phyloP scores from a whole-genome alignment of 2,329 filamentous ascomycete species.

The Tolypocladium tundrense region DNA sequence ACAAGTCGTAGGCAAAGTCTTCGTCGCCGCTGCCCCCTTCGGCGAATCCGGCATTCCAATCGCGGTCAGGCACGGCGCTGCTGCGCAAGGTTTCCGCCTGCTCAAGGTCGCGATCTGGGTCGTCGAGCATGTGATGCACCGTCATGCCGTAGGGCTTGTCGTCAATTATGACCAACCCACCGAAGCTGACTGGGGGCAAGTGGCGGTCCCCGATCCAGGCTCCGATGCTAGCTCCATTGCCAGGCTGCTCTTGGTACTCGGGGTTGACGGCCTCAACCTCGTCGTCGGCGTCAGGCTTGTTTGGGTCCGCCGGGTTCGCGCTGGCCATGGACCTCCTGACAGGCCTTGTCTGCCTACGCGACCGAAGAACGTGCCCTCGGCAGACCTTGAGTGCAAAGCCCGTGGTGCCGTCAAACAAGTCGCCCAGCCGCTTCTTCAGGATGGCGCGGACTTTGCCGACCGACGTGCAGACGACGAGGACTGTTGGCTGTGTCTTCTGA shows the following conservation, averaged over 20 bases:
- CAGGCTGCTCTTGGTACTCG: slow-evolving; percentile 66
- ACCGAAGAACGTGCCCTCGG: slow-evolving; percentile 55
- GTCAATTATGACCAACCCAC: slow-evolving; percentile 78
- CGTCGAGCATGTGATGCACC: slow-evolving; percentile 91
- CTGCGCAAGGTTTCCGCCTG: slow-evolving; percentile 19
- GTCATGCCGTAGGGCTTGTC: slow-evolving; percentile 85
- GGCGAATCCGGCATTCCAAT: slow-evolving; percentile 32
- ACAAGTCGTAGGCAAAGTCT: slow-evolving; percentile 50
- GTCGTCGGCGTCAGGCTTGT: slow-evolving; percentile 16
- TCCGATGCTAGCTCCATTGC: slow-evolving; percentile 86
- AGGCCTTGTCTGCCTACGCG: slow-evolving; percentile 32
- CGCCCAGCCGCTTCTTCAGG: slow-evolving; percentile 55
- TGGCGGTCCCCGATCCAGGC: slow-evolving; percentile 80
- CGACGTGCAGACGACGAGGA: slow-evolving; percentile 68
- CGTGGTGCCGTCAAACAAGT: slow-evolving; percentile 52
- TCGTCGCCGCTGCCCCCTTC: slow-evolving; percentile 36
- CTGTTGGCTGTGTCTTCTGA: slow-evolving; percentile 57
- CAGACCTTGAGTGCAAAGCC: slow-evolving; percentile 62
- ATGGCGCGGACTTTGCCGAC: slow-evolving; percentile 63
- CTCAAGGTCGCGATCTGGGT: slow-evolving; percentile 39
- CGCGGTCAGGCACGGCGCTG: slow-evolving; percentile 28
- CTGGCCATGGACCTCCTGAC: slow-evolving; percentile 21
- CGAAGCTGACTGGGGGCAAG: slow-evolving; percentile 82
- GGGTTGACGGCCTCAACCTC: slow-evolving; percentile 49
- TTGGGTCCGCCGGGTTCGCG: background rate